These are phyloP conservation scores for Fusarium nygamai DNA, from an alignment of 2,329 filamentous ascomycete genomes.

Conservation along the genomic window DNA sequence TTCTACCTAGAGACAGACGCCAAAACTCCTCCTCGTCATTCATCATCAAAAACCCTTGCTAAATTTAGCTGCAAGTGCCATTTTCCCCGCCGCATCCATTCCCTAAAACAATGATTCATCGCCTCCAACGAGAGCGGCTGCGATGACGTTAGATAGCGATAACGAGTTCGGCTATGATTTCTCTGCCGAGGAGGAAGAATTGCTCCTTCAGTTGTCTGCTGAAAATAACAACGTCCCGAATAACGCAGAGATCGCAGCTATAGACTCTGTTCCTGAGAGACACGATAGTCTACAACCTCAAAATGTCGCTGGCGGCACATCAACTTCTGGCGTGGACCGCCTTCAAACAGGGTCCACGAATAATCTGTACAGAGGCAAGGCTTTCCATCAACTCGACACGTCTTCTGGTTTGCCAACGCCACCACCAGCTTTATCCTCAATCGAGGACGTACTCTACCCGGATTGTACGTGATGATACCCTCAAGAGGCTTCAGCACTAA, in stretches of 20 bases:
- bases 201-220: slow-evolving; percentile 50
- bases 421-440: slow-evolving; percentile 8
- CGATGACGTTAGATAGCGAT: slow-evolving; percentile 47
- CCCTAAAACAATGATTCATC: slow-evolving; percentile 38
- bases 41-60: not conserved
- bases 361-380: slow-evolving; percentile 8
- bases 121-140: slow-evolving; percentile 5
- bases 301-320: slow-evolving; percentile 11
- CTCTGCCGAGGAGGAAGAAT: slow-evolving; percentile 57
- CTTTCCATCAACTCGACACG: not conserved
- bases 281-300: slow-evolving; percentile 10
- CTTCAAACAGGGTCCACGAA: not conserved
- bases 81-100: slow-evolving; percentile 4
- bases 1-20: not conserved
- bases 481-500: slow-evolving; percentile 57
- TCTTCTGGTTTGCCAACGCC: slow-evolving; percentile 14
- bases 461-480: slow-evolving; percentile 57
- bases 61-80: slow-evolving; percentile 9
- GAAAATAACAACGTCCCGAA: slow-evolving; percentile 15
- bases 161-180: slow-evolving; percentile 60
- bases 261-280: slow-evolving; percentile 40
- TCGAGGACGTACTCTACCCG: slow-evolving; percentile 56
- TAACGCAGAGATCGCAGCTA: slow-evolving; percentile 21
- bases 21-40: slow-evolving; percentile 5
- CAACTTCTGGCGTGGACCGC: slow-evolving; percentile 1